A percentile compares a stretch with the other conserved stretches of the same genome.
These are phyloP conservation scores for Cnidoscolus chayamansa DNA, from an alignment of 441 rosid species.

Conservation along the genomic window DNA sequence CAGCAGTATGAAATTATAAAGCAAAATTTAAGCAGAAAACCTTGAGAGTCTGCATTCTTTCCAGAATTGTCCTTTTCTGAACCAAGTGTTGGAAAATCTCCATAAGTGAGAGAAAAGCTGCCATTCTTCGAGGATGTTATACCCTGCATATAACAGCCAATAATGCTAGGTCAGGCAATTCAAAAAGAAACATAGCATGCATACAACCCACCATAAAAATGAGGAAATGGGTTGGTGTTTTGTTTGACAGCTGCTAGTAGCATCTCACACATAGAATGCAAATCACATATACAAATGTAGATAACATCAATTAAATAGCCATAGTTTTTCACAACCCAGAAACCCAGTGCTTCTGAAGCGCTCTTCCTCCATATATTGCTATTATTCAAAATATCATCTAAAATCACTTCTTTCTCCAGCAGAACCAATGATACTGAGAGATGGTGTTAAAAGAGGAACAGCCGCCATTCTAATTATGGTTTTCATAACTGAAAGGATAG, in stretches of 20 bases:
- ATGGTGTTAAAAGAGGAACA: neutral
- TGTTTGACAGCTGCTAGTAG: neutral
- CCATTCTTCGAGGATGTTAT: constrained; percentile 53
- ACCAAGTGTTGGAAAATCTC: constrained; percentile 96
- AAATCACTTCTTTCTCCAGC: neutral
- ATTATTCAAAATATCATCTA: neutral
- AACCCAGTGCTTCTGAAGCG: neutral
- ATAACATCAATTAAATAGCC: neutral
- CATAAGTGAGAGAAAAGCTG: constrained; percentile 78
- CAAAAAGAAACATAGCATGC: constrained; percentile 2
- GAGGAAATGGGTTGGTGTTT: neutral
- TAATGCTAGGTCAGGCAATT: constrained; percentile 20
- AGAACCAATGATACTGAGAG: neutral
- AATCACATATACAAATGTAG: neutral
- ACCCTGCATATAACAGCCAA: constrained; percentile 51
- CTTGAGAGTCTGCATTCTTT: constrained; percentile 56
- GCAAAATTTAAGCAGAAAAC: constrained; percentile 34
- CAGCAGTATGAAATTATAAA: constrained; percentile 4
- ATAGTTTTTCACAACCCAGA: neutral
- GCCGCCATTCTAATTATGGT: neutral
- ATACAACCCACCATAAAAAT: neutral
- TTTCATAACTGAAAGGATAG: neutral
- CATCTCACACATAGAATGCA: neutral
- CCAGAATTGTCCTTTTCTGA: constrained; percentile 64
- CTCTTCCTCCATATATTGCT: neutral